A percentile compares a stretch with the other conserved stretches of the same genome.
Conservation (phyloP, 2,329 filamentous ascomycete genomes). For the Epicoccum sorghinum region DNA sequence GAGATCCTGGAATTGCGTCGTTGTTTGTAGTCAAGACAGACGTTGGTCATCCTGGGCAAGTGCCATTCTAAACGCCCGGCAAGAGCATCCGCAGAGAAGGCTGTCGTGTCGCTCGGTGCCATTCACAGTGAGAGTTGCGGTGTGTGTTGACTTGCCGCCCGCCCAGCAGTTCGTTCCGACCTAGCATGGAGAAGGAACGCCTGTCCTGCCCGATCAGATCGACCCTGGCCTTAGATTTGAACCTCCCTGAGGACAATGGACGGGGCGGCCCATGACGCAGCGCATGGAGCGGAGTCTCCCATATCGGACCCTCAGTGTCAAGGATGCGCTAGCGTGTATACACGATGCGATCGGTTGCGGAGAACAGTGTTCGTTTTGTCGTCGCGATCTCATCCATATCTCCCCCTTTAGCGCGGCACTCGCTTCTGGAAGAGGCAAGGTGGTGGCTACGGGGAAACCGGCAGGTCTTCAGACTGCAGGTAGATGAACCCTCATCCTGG, state of each 20-base stretch:
- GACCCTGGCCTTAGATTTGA: slow-evolving; percentile 3
- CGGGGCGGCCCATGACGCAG: slow-evolving; percentile 14
- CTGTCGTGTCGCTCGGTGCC: no score
- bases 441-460: slow-evolving; percentile 7
- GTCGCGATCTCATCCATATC: slow-evolving; percentile 9
- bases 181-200: neutral
- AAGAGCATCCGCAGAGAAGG: no score
- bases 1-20: slow-evolving; percentile 1
- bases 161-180: no score
- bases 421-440: slow-evolving; percentile 6
- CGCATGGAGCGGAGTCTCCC: neutral
- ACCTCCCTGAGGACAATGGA: slow-evolving; percentile 5
- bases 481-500: slow-evolving; percentile 13
- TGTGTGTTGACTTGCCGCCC: no score
- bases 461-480: neutral
- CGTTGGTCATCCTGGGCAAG: no score
- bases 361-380: slow-evolving; percentile 12
- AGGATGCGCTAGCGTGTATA: slow-evolving; percentile 18
- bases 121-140: no score
- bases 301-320: neutral
- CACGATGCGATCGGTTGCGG: slow-evolving; percentile 7
- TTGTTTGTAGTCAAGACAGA: neutral
- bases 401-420: neutral
- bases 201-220: neutral
- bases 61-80: no score